These are phyloP conservation scores for Melastoma candidum DNA, from an alignment of 441 rosid species.

Conservation along the genomic window DNA sequence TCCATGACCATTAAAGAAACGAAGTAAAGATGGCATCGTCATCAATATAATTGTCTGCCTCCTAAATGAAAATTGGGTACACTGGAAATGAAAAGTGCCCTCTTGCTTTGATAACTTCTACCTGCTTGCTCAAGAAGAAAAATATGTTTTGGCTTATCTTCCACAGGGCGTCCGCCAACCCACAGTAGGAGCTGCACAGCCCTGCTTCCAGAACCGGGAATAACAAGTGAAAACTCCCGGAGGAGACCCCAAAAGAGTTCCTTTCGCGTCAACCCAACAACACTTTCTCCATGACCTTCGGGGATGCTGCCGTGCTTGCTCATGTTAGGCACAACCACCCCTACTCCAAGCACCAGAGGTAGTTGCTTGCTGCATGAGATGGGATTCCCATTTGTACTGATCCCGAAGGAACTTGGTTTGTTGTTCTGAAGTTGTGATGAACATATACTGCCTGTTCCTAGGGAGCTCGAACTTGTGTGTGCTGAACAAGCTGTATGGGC, in stretches of 20 bases:
- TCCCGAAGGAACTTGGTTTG: slow-evolving; percentile 25
- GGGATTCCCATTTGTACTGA: background rate
- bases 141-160: slow-evolving; percentile 65
- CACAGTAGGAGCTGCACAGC: slow-evolving; percentile 83
- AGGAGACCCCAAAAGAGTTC: slow-evolving; percentile 49
- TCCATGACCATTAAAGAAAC: no score
- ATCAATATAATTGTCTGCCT: no score
- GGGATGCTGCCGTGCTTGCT: slow-evolving; percentile 51
- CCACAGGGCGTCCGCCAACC: slow-evolving; percentile 56
- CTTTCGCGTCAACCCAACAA: slow-evolving; percentile 39
- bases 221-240: slow-evolving; percentile 43
- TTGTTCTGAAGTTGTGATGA: slow-evolving; percentile 70
- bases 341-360: slow-evolving; percentile 40
- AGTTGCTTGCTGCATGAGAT: background rate
- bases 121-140: slow-evolving; percentile 1
- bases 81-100: no score
- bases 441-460: slow-evolving; percentile 57
- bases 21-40: no score
- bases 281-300: slow-evolving; percentile 54
- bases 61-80: no score
- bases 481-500: no score
- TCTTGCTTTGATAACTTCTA: no score
- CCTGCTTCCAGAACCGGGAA: slow-evolving; percentile 53
- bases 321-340: slow-evolving; percentile 31
- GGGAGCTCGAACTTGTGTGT: no score